Conservation (phyloP, 140 eudicot genomes). For the Anethum foeniculum region DNA sequence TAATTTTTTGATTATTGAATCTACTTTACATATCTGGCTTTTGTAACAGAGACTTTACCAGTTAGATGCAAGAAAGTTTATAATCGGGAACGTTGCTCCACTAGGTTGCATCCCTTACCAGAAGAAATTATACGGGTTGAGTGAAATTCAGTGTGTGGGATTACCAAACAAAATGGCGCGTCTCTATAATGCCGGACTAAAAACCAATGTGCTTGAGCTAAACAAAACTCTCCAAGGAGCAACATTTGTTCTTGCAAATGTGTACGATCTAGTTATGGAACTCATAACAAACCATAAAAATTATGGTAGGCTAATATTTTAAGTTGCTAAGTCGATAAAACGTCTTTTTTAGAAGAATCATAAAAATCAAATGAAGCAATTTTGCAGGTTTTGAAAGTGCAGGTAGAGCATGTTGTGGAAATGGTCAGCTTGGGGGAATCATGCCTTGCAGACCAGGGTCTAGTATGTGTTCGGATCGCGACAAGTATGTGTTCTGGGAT, state of each 20-base stretch:
- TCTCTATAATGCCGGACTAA: constrained; percentile 57
- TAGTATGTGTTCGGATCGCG: constrained; percentile 67
- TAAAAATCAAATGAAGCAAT: neutral
- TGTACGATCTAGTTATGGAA: constrained; percentile 81
- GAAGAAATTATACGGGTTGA: constrained; percentile 58
- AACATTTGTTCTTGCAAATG: constrained; percentile 82
- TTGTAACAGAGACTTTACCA: constrained; percentile 67
- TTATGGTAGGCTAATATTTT: constrained; percentile 47
- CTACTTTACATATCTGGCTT: neutral
- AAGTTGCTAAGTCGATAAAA: neutral
- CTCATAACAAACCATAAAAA: constrained; percentile 61
- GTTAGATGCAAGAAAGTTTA: constrained; percentile 75
- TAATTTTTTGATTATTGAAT: neutral
- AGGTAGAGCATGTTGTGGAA: constrained; percentile 82
- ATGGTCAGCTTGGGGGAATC: constrained; percentile 79
- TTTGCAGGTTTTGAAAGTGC: constrained; percentile 65
- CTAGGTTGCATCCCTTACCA: constrained; percentile 97
- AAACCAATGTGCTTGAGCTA: constrained; percentile 48
- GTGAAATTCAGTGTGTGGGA: constrained; percentile 59
- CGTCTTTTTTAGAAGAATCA: neutral
- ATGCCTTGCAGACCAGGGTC: constrained; percentile 90
- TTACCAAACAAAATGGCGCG: constrained; percentile 71
- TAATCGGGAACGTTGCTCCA: constrained; percentile 81
- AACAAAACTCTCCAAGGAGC: constrained; percentile 69
- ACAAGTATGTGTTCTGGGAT: constrained; percentile 96